Conservation (phyloP, 2,329 filamentous ascomycete species). For the Fusarium incarnatum region DNA sequence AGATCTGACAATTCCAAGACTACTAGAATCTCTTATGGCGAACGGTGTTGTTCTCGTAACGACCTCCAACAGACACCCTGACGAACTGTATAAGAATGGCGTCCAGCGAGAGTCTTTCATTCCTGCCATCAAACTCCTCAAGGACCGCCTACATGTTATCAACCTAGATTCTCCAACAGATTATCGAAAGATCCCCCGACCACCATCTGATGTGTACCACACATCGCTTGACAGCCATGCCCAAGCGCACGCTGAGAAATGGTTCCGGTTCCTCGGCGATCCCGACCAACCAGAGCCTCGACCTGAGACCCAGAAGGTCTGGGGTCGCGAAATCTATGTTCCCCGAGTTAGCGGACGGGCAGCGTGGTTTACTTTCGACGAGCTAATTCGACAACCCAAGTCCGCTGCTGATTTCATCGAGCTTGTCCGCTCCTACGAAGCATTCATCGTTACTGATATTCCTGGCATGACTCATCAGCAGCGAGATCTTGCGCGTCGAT, state of each 20-base stretch:
- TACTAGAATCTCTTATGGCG: slow-evolving; percentile 92
- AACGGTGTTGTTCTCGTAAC: slow-evolving; percentile 97
- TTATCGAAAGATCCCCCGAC: slow-evolving; percentile 95
- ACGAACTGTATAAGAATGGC: slow-evolving; percentile 97
- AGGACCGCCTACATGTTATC: slow-evolving; percentile 84
- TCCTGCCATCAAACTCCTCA: slow-evolving; percentile 92
- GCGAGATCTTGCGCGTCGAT: slow-evolving; percentile 88
- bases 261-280: slow-evolving; percentile 95
- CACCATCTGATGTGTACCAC: slow-evolving; percentile 94
- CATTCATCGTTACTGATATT: slow-evolving; percentile 91
- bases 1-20: slow-evolving; percentile 55
- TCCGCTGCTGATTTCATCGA: slow-evolving; percentile 97
- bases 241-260: slow-evolving; percentile 85
- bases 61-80: slow-evolving; percentile 95
- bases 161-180: slow-evolving; percentile 96
- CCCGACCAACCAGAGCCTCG: slow-evolving; percentile 80
- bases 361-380: slow-evolving; percentile 91
- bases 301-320: slow-evolving; percentile 82
- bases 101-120: slow-evolving; percentile 96
- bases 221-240: slow-evolving; percentile 85
- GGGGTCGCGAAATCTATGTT: slow-evolving; percentile 90
- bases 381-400: slow-evolving; percentile 88
- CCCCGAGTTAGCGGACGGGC: slow-evolving; percentile 88
- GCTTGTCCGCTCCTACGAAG: slow-evolving; percentile 87
- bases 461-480: slow-evolving; percentile 90